phyloP scores from a whole-genome alignment of 2,329 filamentous ascomycete species.

The Talaromyces verruculosus region DNA sequence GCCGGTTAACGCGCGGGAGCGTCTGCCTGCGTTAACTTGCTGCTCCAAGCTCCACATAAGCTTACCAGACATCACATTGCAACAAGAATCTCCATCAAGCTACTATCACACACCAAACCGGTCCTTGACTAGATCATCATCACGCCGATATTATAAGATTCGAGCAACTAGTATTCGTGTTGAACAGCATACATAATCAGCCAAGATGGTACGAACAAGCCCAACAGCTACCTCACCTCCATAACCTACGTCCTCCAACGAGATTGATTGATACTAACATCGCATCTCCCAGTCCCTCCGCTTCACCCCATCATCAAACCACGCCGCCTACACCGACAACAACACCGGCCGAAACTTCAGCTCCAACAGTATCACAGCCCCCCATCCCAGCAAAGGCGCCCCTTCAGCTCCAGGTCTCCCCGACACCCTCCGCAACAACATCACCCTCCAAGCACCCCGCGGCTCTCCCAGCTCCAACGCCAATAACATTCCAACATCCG shows the following conservation, averaged over 20 bases:
- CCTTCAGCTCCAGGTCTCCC: conserved; percentile 91
- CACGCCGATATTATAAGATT: background rate
- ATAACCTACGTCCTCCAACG: background rate
- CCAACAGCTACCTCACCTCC: background rate
- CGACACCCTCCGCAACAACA: conserved; percentile 85
- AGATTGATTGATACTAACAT: conserved; percentile 9
- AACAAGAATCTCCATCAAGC: conserved; percentile 4
- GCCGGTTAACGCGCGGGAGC: background rate
- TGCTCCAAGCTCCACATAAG: conserved; percentile 17
- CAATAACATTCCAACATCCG: conserved; percentile 55
- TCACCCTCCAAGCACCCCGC: conserved; percentile 61
- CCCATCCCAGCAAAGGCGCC: conserved; percentile 62
- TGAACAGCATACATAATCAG: background rate
- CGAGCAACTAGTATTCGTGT: background rate
- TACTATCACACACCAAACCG: background rate
- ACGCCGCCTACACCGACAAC: conserved; percentile 67
- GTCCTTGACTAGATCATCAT: background rate
- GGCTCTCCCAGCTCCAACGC: conserved; percentile 46
- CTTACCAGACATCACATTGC: background rate
- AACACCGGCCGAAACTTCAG: conserved; percentile 54
- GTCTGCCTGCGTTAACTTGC: conserved; percentile 7
- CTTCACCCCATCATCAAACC: conserved; percentile 71
- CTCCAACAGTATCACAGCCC: conserved; percentile 15
- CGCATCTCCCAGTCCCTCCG: conserved; percentile 69
- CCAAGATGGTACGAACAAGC: conserved; percentile 12